Percentiles rank a stretch among this genome's conserved stretches.
These are phyloP conservation scores for Aspergillus hiratsukae DNA, from an alignment of 2,329 filamentous ascomycete species.

Conservation along the genomic window DNA sequence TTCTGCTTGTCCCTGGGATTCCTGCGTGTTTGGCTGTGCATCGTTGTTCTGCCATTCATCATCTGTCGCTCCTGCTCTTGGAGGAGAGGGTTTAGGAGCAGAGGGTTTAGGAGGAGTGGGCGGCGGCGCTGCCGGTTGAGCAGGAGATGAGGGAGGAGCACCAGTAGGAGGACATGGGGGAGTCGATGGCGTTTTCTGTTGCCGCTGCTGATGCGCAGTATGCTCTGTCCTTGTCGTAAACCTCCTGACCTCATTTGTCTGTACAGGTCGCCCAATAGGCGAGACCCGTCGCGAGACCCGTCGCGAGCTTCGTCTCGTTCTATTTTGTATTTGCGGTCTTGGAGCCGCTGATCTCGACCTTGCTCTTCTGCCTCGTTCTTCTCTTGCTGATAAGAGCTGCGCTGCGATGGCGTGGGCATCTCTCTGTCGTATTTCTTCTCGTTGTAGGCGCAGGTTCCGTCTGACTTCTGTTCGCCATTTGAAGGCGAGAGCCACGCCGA, in stretches of 20 bases:
- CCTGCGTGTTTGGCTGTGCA: background rate
- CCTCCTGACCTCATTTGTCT: background rate
- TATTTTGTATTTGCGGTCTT: background rate
- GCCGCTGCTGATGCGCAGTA: background rate
- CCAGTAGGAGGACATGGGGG: background rate
- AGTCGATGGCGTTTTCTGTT: background rate
- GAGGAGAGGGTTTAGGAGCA: background rate
- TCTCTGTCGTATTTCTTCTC: background rate
- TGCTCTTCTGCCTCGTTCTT: background rate
- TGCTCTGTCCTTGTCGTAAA: background rate
- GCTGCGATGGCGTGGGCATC: background rate
- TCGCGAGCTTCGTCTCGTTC: background rate
- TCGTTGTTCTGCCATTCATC: background rate
- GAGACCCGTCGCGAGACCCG: background rate
- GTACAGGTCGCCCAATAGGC: background rate
- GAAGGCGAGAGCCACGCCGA: conserved; percentile 3
- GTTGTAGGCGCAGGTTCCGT: background rate
- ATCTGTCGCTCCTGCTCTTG: background rate
- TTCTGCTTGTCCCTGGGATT: background rate
- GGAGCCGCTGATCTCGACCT: background rate
- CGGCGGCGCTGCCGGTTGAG: background rate
- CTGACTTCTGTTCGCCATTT: background rate
- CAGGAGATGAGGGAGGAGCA: background rate
- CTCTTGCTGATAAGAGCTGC: background rate
- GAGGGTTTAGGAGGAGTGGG: background rate